phyloP scores from a whole-genome alignment of 805 yeast species.

The Candida jianshihensis region DNA sequence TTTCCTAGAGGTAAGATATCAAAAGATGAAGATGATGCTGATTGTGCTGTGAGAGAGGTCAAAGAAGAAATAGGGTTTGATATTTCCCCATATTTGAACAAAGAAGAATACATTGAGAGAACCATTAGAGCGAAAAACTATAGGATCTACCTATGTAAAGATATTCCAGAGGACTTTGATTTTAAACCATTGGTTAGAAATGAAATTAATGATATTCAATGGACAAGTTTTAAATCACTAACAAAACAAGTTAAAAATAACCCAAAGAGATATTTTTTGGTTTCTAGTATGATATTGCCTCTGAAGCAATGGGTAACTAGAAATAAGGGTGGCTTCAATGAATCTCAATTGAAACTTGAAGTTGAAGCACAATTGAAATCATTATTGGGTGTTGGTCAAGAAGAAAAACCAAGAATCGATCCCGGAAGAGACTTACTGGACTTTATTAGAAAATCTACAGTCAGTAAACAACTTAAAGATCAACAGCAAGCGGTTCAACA shows the following conservation, averaged over 20 bases:
- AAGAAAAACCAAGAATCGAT: conserved; percentile 34
- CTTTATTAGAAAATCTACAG: conserved; percentile 45
- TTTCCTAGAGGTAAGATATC: conserved; percentile 97
- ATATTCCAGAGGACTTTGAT: conserved; percentile 68
- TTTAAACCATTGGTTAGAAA: conserved; percentile 81
- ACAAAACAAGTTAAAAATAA: conserved; percentile 23
- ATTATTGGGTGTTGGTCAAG: conserved; percentile 49
- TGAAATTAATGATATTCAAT: conserved; percentile 78
- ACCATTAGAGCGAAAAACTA: conserved; percentile 79
- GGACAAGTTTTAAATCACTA: conserved; percentile 55
- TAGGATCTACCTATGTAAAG: conserved; percentile 69
- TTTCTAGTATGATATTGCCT: conserved; percentile 36
- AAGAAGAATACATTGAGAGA: conserved; percentile 72
- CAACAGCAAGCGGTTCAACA: too few relatives aligned
- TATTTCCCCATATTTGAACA: conserved; percentile 57
- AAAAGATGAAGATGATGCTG: conserved; percentile 81
- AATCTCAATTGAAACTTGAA: conserved; percentile 50
- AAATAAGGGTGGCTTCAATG: conserved; percentile 41
- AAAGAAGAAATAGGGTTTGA: conserved; percentile 93
- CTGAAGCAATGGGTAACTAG: conserved; percentile 45
- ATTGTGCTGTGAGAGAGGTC: conserved; percentile 89
- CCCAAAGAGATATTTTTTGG: conserved; percentile 28
- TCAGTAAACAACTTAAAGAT: conserved; percentile 18
- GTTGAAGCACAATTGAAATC: conserved; percentile 63
- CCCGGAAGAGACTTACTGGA: conserved; percentile 75